phyloP scores from a whole-genome alignment of 495 filamentous ascomycete genomes.

The Lasiosphaeris hirsuta region DNA sequence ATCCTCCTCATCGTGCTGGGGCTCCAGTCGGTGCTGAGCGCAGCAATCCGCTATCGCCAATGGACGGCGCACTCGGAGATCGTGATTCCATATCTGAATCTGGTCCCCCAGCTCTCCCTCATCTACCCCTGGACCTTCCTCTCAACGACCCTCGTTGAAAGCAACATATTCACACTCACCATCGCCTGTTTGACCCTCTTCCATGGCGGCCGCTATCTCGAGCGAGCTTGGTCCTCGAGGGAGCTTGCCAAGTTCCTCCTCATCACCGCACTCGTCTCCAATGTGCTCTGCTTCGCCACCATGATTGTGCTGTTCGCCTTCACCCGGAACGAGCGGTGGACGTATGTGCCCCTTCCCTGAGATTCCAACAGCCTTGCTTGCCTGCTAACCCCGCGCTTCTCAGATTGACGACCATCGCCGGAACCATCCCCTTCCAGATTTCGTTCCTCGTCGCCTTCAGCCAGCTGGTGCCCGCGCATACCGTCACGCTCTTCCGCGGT shows the following conservation, averaged over 20 bases:
- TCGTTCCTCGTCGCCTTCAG: slow-evolving; percentile 97
- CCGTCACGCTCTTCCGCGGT: slow-evolving; percentile 87
- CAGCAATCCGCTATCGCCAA: slow-evolving; percentile 67
- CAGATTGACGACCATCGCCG: slow-evolving; percentile 76
- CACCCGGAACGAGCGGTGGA: slow-evolving; percentile 60
- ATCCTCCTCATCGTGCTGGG: slow-evolving; percentile 70
- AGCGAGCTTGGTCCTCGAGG: slow-evolving; percentile 90
- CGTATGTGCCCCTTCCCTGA: slow-evolving; percentile 51
- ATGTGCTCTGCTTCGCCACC: slow-evolving; percentile 66
- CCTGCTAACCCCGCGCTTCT: slow-evolving; percentile 1
- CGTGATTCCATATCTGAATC: slow-evolving; percentile 77
- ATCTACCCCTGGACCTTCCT: slow-evolving; percentile 92
- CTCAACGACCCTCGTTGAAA: slow-evolving; percentile 84
- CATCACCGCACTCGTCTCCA: slow-evolving; percentile 73
- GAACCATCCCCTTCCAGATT: slow-evolving; percentile 83
- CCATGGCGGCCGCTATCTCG: slow-evolving; percentile 91
- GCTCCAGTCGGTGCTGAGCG: slow-evolving; percentile 76
- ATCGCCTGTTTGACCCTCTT: slow-evolving; percentile 80
- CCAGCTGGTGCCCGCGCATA: slow-evolving; percentile 96
- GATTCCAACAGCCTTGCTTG: not conserved
- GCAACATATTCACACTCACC: slow-evolving; percentile 82
- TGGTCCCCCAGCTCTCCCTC: slow-evolving; percentile 77
- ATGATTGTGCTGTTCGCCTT: slow-evolving; percentile 71
- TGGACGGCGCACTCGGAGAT: slow-evolving; percentile 55
- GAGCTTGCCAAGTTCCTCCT: slow-evolving; percentile 92